phyloP scores from a whole-genome alignment of 83 land plant genomes.

The Picea abies region DNA sequence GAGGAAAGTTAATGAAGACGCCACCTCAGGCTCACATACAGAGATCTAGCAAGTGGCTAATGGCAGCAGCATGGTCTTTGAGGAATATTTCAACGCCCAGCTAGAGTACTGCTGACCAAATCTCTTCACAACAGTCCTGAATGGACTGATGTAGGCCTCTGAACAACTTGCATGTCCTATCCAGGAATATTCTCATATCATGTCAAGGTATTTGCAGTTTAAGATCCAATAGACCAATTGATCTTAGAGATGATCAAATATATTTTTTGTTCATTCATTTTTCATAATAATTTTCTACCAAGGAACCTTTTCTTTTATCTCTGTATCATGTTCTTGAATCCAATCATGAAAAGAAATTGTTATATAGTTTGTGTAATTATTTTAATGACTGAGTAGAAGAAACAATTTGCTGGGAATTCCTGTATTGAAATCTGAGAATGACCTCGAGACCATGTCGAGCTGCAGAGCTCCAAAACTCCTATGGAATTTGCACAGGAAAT shows the following conservation, averaged over 20 bases:
- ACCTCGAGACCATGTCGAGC: neutral
- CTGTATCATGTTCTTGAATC: neutral
- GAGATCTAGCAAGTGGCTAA: too few relatives aligned
- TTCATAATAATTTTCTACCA: neutral
- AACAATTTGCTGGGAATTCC: neutral
- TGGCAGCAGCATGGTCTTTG: too few relatives aligned
- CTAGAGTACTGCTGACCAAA: too few relatives aligned
- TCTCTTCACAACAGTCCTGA: too few relatives aligned
- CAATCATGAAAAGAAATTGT: neutral
- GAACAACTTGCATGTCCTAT: too few relatives aligned
- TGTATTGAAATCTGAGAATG: neutral
- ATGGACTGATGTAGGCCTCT: too few relatives aligned
- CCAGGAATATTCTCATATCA: neutral
- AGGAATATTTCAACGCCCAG: too few relatives aligned
- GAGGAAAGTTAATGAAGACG: too few relatives aligned
- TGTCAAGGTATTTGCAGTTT: neutral
- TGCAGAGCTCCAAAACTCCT: constrained; percentile 70
- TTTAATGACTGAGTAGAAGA: neutral
- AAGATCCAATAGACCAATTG: neutral
- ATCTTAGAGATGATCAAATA: neutral
- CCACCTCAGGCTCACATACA: too few relatives aligned
- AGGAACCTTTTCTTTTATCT: neutral
- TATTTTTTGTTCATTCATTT: neutral
- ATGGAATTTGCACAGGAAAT: constrained; percentile 71
- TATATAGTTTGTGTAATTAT: neutral